phyloP scores from a whole-genome alignment of 495 filamentous ascomycete genomes.

The Jackrogersella minutella region DNA sequence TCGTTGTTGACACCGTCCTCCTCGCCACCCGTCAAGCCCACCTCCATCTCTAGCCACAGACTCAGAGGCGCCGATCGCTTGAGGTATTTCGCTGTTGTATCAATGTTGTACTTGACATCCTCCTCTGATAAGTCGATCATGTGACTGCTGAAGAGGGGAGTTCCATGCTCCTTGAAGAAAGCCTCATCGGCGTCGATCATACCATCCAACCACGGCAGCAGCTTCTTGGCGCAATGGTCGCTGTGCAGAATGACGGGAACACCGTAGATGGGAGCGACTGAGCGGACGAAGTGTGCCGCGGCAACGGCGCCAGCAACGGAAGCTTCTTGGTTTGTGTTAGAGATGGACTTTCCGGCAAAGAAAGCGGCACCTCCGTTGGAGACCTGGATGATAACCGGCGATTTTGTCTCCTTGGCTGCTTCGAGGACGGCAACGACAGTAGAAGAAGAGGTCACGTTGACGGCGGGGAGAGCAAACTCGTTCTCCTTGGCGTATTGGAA shows the following conservation, averaged over 20 bases:
- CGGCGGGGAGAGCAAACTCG: conserved; percentile 88
- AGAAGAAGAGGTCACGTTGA: conserved; percentile 93
- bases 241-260: conserved; percentile 93
- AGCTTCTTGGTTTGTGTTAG: conserved; percentile 84
- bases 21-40: conserved; percentile 94
- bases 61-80: conserved; percentile 93
- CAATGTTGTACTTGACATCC: conserved; percentile 85
- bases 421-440: conserved; percentile 89
- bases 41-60: conserved; percentile 99
- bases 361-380: conserved; percentile 94
- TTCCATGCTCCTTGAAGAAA: conserved; percentile 90
- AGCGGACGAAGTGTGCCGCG: conserved; percentile 91
- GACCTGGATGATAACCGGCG: conserved; percentile 88
- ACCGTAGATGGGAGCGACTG: conserved; percentile 85
- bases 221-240: conserved; percentile 92
- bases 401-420: conserved; percentile 87
- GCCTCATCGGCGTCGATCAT: conserved; percentile 91
- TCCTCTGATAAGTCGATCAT: conserved; percentile 96
- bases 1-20: conserved; percentile 93
- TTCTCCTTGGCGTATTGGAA: conserved; percentile 88
- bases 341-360: conserved; percentile 93
- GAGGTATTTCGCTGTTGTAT: conserved; percentile 88
- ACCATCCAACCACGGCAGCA: conserved; percentile 94
- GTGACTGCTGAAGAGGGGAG: conserved; percentile 93
- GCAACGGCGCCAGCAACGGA: conserved; percentile 88